phyloP scores from a whole-genome alignment of 2,329 filamentous ascomycete genomes.

The Paracoccidioides lutzii region DNA sequence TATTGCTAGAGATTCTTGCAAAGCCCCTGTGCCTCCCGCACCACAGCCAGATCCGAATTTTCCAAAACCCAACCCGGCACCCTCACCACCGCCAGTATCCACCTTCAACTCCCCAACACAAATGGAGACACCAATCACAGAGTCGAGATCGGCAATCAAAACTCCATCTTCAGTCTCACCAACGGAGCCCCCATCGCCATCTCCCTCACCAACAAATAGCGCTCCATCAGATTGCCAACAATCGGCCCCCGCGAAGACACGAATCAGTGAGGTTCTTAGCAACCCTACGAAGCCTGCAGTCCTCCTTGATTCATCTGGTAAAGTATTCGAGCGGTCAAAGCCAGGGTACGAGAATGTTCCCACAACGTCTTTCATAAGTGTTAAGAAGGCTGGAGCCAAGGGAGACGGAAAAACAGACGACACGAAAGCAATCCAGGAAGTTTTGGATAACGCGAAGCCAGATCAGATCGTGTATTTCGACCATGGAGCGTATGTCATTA shows the following conservation, averaged over 20 bases:
- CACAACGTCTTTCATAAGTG: slow-evolving; percentile 62
- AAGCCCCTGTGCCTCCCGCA: neutral
- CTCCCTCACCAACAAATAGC: slow-evolving; percentile 7
- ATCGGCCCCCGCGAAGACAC: slow-evolving; percentile 21
- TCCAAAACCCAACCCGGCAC: neutral
- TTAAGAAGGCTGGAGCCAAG: slow-evolving; percentile 69
- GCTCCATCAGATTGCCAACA: slow-evolving; percentile 7
- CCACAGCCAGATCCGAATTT: neutral
- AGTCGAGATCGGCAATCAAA: neutral
- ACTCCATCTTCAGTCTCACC: slow-evolving; percentile 5
- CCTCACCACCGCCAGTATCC: slow-evolving; percentile 4
- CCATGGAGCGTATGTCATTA: slow-evolving; percentile 50
- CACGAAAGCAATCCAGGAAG: slow-evolving; percentile 66
- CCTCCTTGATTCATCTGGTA: slow-evolving; percentile 53
- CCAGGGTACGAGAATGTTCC: slow-evolving; percentile 68
- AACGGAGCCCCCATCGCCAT: slow-evolving; percentile 7
- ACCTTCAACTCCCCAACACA: neutral
- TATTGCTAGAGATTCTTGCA: neutral
- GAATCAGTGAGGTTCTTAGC: slow-evolving; percentile 48
- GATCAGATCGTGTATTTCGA: slow-evolving; percentile 53
- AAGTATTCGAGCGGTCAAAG: slow-evolving; percentile 71
- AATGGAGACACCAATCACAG: neutral
- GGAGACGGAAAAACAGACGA: slow-evolving; percentile 84
- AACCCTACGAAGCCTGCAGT: slow-evolving; percentile 50
- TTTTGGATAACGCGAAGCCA: slow-evolving; percentile 51